Conservation (phyloP, 345 rosid genomes). For the Populus euphratica region DNA sequence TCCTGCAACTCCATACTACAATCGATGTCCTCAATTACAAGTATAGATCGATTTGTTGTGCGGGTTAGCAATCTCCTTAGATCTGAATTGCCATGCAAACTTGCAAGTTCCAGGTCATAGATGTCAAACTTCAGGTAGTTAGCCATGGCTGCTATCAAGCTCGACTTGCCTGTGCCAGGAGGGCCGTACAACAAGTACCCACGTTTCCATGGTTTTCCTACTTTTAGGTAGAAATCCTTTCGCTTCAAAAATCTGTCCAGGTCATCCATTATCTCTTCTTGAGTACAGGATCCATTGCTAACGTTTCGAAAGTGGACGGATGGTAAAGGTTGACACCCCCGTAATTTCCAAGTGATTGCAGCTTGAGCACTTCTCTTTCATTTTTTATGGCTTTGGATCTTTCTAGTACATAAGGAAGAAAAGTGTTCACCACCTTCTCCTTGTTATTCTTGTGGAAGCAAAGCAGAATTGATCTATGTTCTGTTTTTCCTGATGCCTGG, state of each 20-base stretch:
- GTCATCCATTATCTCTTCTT: slow-evolving; percentile 25
- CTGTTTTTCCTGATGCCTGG: not conserved
- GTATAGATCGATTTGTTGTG: slow-evolving; percentile 13
- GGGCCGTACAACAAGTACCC: slow-evolving; percentile 29
- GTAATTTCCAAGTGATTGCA: slow-evolving; percentile 16
- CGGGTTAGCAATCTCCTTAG: slow-evolving; percentile 13
- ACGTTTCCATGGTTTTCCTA: slow-evolving; percentile 29
- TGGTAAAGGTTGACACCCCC: slow-evolving; percentile 20
- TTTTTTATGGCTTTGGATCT: slow-evolving; percentile 17
- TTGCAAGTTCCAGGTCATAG: slow-evolving; percentile 20
- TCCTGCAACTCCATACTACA: slow-evolving; percentile 22
- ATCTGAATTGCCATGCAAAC: not conserved
- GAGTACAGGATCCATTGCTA: slow-evolving; percentile 20
- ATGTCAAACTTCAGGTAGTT: slow-evolving; percentile 21
- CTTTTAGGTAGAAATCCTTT: slow-evolving; percentile 17
- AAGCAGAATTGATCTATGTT: slow-evolving; percentile 6
- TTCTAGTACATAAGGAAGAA: slow-evolving; percentile 14
- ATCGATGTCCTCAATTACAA: slow-evolving; percentile 30
- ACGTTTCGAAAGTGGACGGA: slow-evolving; percentile 30
- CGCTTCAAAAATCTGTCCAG: slow-evolving; percentile 27
- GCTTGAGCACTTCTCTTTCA: slow-evolving; percentile 16
- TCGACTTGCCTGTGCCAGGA: slow-evolving; percentile 27
- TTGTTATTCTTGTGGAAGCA: slow-evolving; percentile 18
- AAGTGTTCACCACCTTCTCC: slow-evolving; percentile 16
- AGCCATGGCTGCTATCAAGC: slow-evolving; percentile 31